phyloP scores from a whole-genome alignment of 495 filamentous ascomycete genomes.

The Aspergillus conjunctus region DNA sequence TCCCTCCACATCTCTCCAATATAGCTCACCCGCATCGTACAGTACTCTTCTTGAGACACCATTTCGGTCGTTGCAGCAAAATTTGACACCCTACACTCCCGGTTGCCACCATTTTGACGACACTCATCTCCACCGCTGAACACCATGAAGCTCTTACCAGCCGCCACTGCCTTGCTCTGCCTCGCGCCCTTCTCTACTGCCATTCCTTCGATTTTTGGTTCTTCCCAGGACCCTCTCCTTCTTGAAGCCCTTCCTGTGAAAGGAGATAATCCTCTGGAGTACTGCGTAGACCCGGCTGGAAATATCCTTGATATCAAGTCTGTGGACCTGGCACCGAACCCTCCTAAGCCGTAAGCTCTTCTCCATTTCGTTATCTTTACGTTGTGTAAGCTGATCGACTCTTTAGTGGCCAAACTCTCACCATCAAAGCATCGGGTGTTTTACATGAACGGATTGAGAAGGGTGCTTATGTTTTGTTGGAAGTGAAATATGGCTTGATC shows the following conservation, averaged over 20 bases:
- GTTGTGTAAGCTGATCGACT: slow-evolving; percentile 17
- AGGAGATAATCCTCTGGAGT: slow-evolving; percentile 53
- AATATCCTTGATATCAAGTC: slow-evolving; percentile 73
- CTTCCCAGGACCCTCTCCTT: slow-evolving; percentile 30
- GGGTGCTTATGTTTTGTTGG: slow-evolving; percentile 75
- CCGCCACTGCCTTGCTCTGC: slow-evolving; percentile 35
- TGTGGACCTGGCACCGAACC: slow-evolving; percentile 83
- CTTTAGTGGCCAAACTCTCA: slow-evolving; percentile 73
- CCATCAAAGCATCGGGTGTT: slow-evolving; percentile 73
- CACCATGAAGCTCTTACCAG: slow-evolving; percentile 52
- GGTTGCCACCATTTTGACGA: background rate
- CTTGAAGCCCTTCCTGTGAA: slow-evolving; percentile 33
- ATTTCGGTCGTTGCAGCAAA: no score
- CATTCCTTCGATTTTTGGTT: slow-evolving; percentile 33
- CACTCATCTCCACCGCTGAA: background rate
- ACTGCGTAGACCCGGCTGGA: slow-evolving; percentile 64
- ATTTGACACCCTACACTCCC: background rate
- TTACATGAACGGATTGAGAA: slow-evolving; percentile 68
- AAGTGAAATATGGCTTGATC: slow-evolving; percentile 91
- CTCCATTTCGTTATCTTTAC: background rate
- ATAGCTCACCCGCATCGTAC: background rate
- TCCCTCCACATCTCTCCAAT: background rate
- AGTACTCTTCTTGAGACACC: background rate
- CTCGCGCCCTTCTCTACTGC: slow-evolving; percentile 37
- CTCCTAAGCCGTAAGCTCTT: slow-evolving; percentile 75